Conservation (phyloP, 768 basidiomycete species). For the Thelephora aurantiotincta region DNA sequence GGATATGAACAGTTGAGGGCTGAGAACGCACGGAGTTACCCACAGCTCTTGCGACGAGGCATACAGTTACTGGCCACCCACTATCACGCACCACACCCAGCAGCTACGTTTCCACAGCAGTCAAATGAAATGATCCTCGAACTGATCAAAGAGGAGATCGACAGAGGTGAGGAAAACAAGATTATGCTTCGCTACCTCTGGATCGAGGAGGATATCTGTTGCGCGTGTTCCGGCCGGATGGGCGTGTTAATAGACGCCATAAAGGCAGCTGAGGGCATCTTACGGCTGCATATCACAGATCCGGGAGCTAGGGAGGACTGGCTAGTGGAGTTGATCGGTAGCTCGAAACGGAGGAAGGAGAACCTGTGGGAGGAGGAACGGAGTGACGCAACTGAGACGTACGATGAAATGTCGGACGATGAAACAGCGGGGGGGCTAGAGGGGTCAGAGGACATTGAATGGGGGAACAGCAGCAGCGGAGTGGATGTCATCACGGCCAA, state of each 20-base stretch:
- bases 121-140: constrained; percentile 30
- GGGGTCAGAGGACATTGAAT: no score
- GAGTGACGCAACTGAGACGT: not conserved
- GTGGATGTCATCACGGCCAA: no score
- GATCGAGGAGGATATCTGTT: constrained; percentile 30
- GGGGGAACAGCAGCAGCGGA: no score
- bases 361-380: constrained; percentile 13
- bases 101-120: constrained; percentile 27
- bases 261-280: constrained; percentile 13
- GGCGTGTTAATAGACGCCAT: constrained; percentile 36
- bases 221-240: constrained; percentile 47
- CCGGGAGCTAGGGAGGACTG: constrained; percentile 13
- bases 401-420: not conserved
- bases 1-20: constrained; percentile 18
- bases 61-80: constrained; percentile 38
- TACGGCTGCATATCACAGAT: not conserved
- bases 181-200: constrained; percentile 30
- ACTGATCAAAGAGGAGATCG: constrained; percentile 37
- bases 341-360: constrained; percentile 6
- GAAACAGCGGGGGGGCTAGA: no score
- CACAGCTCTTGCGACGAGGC: constrained; percentile 4
- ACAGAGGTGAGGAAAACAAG: constrained; percentile 32
- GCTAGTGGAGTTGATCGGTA: constrained; percentile 17
- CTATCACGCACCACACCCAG: constrained; percentile 35
- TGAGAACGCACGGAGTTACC: constrained; percentile 6